These are phyloP conservation scores for Leptodermis oblonga DNA, from an alignment of 257 asterid species.

Conservation along the genomic window DNA sequence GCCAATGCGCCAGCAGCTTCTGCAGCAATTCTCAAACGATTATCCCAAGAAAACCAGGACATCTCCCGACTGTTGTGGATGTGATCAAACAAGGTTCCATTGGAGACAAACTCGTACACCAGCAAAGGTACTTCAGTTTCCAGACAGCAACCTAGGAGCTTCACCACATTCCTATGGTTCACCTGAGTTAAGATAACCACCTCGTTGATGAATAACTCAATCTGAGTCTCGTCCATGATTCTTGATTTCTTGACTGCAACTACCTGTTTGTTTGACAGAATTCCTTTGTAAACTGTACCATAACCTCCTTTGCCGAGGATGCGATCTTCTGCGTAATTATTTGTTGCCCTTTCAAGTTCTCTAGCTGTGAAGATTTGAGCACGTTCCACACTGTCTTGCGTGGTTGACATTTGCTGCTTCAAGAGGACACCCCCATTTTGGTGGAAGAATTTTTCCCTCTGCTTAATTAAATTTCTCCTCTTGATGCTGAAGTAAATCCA, in stretches of 20 bases:
- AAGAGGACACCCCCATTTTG: constrained; percentile 55
- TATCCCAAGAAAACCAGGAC: constrained; percentile 54
- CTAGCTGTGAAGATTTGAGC: constrained; percentile 35
- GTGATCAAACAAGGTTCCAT: constrained; percentile 41
- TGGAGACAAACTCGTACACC: constrained; percentile 42
- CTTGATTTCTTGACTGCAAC: constrained; percentile 56
- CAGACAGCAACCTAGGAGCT: constrained; percentile 53
- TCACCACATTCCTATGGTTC: constrained; percentile 56
- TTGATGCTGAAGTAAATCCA: constrained; percentile 28
- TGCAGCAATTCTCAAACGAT: constrained; percentile 36
- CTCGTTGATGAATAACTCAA: constrained; percentile 69
- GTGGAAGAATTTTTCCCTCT: constrained; percentile 41
- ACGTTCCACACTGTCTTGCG: constrained; percentile 13
- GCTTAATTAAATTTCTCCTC: constrained; percentile 18
- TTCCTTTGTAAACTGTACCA: constrained; percentile 51
- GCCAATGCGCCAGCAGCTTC: constrained; percentile 53
- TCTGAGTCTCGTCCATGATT: constrained; percentile 41
- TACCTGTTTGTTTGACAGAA: constrained; percentile 28
- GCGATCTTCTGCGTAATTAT: constrained; percentile 41
- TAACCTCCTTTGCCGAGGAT: constrained; percentile 57
- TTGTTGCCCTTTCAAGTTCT: constrained; percentile 39
- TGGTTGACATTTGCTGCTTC: constrained; percentile 33
- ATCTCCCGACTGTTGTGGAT: constrained; percentile 30
- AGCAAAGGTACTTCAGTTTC: constrained; percentile 54
- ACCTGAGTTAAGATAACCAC: constrained; percentile 53